Evolutionary conservation across 2,329 filamentous ascomycete genomes (phyloP).

Genomic region (Trichoderma sp.): DNA sequence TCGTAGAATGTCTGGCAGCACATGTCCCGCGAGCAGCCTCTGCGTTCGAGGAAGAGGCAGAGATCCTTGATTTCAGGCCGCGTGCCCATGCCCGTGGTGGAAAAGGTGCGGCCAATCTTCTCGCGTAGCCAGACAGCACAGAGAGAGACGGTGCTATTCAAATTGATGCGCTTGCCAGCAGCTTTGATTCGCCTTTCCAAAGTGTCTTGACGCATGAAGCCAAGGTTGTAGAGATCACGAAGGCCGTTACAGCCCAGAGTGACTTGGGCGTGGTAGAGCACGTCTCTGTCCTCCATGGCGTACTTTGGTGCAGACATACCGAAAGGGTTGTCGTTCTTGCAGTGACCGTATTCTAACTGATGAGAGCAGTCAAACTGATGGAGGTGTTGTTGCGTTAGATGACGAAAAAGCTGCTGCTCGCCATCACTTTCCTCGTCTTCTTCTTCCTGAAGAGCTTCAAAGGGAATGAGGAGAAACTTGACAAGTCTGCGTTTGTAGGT

Average conservation of each 20-base stretch:
- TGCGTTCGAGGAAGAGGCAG: background rate
- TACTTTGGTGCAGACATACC: background rate
- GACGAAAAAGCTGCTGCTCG: background rate
- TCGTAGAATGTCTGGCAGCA: constrained; percentile 8
- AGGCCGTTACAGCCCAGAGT: constrained; percentile 27
- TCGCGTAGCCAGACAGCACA: constrained; percentile 31
- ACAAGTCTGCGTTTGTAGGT: constrained; percentile 1
- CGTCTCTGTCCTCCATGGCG: constrained; percentile 24
- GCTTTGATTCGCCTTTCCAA: constrained; percentile 25
- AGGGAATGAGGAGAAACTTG: background rate
- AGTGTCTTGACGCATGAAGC: constrained; percentile 26
- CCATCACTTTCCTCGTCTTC: background rate
- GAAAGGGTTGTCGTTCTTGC: background rate
- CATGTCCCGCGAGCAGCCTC: constrained; percentile 9
- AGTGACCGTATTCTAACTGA: background rate
- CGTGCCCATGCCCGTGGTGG: background rate
- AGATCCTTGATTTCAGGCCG: background rate
- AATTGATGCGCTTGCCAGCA: constrained; percentile 17
- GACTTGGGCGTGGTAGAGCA: constrained; percentile 25
- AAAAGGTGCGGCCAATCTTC: constrained; percentile 9
- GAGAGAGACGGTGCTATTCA: constrained; percentile 25
- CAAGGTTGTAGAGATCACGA: constrained; percentile 24
- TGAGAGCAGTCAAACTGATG: too few species aligned
- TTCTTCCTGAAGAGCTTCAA: background rate
- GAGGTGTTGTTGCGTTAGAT: background rate